Evolutionary conservation across 2,329 filamentous ascomycete species (phyloP).

Genomic region (Aciculosporium take): DNA sequence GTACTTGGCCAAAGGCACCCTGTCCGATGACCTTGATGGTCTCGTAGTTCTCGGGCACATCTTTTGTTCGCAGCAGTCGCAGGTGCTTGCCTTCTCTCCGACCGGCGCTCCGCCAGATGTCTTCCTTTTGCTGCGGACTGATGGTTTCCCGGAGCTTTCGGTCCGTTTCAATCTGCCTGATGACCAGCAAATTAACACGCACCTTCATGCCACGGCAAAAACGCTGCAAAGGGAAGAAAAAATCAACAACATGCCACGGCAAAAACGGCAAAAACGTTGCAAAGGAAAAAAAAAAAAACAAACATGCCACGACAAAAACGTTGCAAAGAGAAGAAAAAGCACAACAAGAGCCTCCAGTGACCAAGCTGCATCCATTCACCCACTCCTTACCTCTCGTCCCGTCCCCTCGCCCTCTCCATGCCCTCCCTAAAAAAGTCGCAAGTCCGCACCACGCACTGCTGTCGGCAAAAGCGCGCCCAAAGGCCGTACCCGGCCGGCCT

Average conservation of each 20-base stretch:
- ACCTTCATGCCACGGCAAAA: no score
- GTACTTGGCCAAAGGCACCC: constrained; percentile 96
- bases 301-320: no score
- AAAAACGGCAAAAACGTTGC: no score
- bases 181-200: no score
- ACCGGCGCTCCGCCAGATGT: constrained; percentile 71
- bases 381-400: constrained; percentile 67
- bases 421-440: constrained; percentile 97
- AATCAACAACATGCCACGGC: no score
- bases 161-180: constrained; percentile 82
- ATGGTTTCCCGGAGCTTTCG: constrained; percentile 66
- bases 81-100: constrained; percentile 86
- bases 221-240: no score
- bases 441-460: constrained; percentile 56
- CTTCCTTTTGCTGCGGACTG: constrained; percentile 61
- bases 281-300: no score
- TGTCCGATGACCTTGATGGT: constrained; percentile 98
- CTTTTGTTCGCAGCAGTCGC: constrained; percentile 84
- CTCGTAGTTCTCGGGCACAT: constrained; percentile 85
- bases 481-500: no score
- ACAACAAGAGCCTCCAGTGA: not conserved
- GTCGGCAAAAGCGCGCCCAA: no score
- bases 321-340: not conserved
- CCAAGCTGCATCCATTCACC: no score
- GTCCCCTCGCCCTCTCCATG: constrained; percentile 85